Base-by-base conservation (phyloP, 108 stramenopile genomes). In the Parietichytrium sp. region DNA sequence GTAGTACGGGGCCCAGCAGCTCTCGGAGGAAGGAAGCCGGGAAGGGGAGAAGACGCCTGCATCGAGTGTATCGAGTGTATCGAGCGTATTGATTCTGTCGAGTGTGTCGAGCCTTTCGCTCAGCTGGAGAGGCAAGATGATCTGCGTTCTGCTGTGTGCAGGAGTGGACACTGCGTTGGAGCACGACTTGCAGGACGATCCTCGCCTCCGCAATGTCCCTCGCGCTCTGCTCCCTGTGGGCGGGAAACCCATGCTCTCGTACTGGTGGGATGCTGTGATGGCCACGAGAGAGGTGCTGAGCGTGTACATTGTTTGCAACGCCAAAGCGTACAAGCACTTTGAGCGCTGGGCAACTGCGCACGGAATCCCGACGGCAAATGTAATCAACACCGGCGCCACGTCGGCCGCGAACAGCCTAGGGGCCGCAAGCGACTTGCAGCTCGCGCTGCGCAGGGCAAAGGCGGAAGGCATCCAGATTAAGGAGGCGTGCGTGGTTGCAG, bases 301-400 rank as follows among this genome's bases (percentile, higher is more conserved):
- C 33, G 78, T 79, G 12, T 83, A 54, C 54, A 30, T 83, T 0
- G 79, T 83, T 3, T 49, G 77, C 29, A 77, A 83, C 47, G 79
- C 79, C 3, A 45, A 26, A 18, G 6, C 31, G 10, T 83, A 51
- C 53, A 80, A 79, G 54, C 51, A 27, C 7, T 54, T 83, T 13
- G 80, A 79, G 79, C 83, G 80, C 16, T 83, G 83, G 83, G 78
- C 78, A 23, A 47, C 49, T 10, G 23, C 83, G 29, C 29, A 54
- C 4, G 83, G 83, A 3, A 4, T 83, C 4, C 52, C 52, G 4
- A 29, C 36, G 29, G 23, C 36, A 4, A 29, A 79, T 31, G 83
- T 83, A 2, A 30, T 83, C 80, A 83, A 83, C 54, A 79, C 33
- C 26, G 81, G 81, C 7, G 15, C 20, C 15, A 72, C 81, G 25